phyloP scores from a whole-genome alignment of 495 filamentous ascomycete species.

The Aspergillus heteromorphus region DNA sequence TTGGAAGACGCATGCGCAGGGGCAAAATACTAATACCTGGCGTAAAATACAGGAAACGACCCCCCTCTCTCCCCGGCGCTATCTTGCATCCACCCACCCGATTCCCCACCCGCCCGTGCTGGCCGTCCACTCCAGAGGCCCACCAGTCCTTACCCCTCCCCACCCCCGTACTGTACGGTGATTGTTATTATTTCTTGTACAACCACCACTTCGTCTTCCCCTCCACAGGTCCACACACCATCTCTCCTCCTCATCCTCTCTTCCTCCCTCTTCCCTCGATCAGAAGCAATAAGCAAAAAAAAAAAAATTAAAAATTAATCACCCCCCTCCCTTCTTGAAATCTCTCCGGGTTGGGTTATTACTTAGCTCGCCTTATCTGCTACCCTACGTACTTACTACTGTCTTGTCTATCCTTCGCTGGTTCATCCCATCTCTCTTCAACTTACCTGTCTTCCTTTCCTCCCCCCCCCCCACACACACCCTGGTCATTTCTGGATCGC shows the following conservation, averaged over 20 bases:
- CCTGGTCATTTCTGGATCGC: background rate
- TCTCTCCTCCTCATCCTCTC: slow-evolving; percentile 9
- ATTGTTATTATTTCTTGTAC: background rate
- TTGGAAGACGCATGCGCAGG: background rate
- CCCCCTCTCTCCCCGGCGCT: too few relatives aligned
- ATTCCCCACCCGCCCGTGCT: background rate
- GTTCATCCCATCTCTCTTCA: background rate
- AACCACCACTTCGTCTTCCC: background rate
- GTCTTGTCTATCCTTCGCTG: background rate
- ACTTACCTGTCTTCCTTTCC: background rate
- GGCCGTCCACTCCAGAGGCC: slow-evolving; percentile 8
- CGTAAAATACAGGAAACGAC: too few relatives aligned
- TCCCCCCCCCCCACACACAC: background rate
- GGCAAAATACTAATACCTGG: too few relatives aligned
- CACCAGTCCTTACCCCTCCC: slow-evolving; percentile 19
- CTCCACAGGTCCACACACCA: background rate
- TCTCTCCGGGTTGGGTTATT: slow-evolving; percentile 1
- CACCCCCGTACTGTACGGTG: slow-evolving; percentile 16
- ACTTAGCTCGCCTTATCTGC: background rate
- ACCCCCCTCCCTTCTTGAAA: background rate
- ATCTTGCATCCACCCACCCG: too few relatives aligned
- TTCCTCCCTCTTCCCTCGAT: background rate
- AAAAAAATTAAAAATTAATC: background rate
- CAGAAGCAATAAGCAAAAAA: background rate
- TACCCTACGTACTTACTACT: too few relatives aligned